phyloP scores from a whole-genome alignment of 768 basidiomycete species.

The Phanerochaete sordida region DNA sequence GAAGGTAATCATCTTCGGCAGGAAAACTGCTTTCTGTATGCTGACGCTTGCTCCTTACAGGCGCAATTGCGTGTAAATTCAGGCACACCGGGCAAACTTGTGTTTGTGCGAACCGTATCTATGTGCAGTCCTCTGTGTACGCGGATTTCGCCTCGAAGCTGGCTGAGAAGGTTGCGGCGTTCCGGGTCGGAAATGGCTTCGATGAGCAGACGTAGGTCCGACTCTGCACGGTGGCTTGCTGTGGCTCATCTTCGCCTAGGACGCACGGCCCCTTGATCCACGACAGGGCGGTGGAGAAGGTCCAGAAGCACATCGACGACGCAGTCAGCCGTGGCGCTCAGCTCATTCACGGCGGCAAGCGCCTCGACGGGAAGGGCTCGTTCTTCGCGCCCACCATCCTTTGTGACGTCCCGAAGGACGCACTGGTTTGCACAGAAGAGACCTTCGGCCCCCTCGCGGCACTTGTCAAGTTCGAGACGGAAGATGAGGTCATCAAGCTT shows the following conservation, averaged over 20 bases:
- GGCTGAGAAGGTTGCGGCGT: constrained; percentile 74
- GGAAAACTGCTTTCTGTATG: background rate
- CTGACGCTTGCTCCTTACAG: constrained; percentile 30
- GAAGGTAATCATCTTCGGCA: constrained; percentile 44
- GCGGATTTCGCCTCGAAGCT: constrained; percentile 89
- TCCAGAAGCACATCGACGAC: constrained; percentile 81
- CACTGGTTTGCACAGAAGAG: constrained; percentile 75
- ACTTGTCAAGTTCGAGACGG: constrained; percentile 86
- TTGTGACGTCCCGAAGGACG: constrained; percentile 69
- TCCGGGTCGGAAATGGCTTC: constrained; percentile 88
- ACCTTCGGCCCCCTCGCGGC: constrained; percentile 94
- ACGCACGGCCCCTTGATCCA: constrained; percentile 98
- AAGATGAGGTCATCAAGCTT: constrained; percentile 84
- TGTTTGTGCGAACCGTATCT: constrained; percentile 87
- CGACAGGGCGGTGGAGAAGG: constrained; percentile 79
- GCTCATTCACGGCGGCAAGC: constrained; percentile 85
- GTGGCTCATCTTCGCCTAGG: constrained; percentile 31
- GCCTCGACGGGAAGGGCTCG: constrained; percentile 48
- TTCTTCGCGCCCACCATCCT: constrained; percentile 92
- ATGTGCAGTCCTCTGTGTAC: constrained; percentile 87
- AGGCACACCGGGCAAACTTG: constrained; percentile 80
- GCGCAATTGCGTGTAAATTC: constrained; percentile 77
- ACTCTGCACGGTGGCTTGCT: background rate
- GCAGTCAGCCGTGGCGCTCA: constrained; percentile 84
- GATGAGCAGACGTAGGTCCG: constrained; percentile 65